These are phyloP conservation scores for Clonostachys sp. DNA, from an alignment of 2,329 filamentous ascomycete genomes.

Conservation along the genomic window DNA sequence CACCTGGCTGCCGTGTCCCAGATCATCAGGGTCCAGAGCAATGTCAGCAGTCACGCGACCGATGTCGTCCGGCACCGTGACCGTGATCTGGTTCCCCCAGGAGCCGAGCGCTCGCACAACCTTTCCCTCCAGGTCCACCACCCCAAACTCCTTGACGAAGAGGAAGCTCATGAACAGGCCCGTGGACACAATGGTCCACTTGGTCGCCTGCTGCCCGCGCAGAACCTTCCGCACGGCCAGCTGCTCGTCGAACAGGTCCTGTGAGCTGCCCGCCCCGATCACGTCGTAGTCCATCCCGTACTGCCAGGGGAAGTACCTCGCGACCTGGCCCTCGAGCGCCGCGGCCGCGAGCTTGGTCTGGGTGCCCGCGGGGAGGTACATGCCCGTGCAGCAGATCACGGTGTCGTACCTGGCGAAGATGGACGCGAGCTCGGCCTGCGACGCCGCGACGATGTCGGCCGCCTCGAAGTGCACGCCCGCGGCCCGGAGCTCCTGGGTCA, in stretches of 20 bases:
- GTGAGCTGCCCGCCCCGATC: slow-evolving; percentile 52
- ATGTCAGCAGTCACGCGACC: slow-evolving; percentile 54
- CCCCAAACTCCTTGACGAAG: slow-evolving; percentile 57
- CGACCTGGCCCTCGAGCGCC: slow-evolving; percentile 39
- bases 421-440: slow-evolving; percentile 27
- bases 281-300: slow-evolving; percentile 69
- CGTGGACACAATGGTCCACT: slow-evolving; percentile 64
- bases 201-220: slow-evolving; percentile 35
- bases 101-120: slow-evolving; percentile 50
- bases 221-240: slow-evolving; percentile 51
- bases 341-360: slow-evolving; percentile 53
- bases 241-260: slow-evolving; percentile 67
- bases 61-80: slow-evolving; percentile 61
- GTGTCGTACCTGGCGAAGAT: slow-evolving; percentile 42
- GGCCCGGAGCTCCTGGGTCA: slow-evolving; percentile 22
- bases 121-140: slow-evolving; percentile 43
- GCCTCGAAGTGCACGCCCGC: slow-evolving; percentile 33
- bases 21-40: slow-evolving; percentile 32
- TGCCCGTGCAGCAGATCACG: slow-evolving; percentile 59
- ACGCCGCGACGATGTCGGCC: slow-evolving; percentile 35
- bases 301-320: slow-evolving; percentile 66
- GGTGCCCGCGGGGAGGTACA: slow-evolving; percentile 47
- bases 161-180: slow-evolving; percentile 69
- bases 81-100: slow-evolving; percentile 58
- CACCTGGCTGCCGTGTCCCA: slow-evolving; percentile 27